Evolutionary conservation across 2,329 filamentous ascomycete genomes (phyloP), one percentile per base, ranked within the genome.

Genomic region (Raffaelea deltoideospora): DNA sequence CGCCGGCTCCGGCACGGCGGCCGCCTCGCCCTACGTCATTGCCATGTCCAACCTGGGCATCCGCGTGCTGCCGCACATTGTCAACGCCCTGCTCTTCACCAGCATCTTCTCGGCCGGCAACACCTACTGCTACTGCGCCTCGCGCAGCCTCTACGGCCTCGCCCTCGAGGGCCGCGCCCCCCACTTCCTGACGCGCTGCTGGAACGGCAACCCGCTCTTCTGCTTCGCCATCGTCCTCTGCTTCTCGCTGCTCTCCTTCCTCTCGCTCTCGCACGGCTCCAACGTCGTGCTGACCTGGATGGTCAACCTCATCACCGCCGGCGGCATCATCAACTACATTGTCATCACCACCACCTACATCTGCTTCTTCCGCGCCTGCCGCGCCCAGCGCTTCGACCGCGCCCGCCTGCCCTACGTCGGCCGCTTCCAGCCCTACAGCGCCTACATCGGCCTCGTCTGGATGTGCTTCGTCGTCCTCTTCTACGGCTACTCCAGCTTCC

Each of bases 101-200:
- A 67, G 70, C 29, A 69, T 69, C 6, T 65, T 76, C 42, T 70
- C 64, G 29, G 72, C 72, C 4, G 71, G 71, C 3, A 75, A 76
- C 54, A 72, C 67, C 26, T 74, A 74, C 49, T 65, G 72, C 44
- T 64, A 64, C 46, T 53, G 56, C 21, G 58, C 55, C 0, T 59
- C 60, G 4, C 52, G 62, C 17, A 57, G 55, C 3, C 47, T 60
- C 9, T 63, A 55, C 45, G 55, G 53, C 1, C 48, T 62, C 1
- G 55, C 58, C 11, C 52, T 55, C 33, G 58, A 62, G 29, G 48
- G 55, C 7, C 60, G 62, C 29, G 61, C 61, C 0, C 59, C 59
- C 0, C 39, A 56, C 2, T 52, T 62, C 35, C 45, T 50, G 9
- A 52, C 52, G 14, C 56, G 53, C 14, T 53, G 51, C 33, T 47